phyloP scores from a whole-genome alignment of 768 basidiomycete genomes.

The Mycena epipterygia region DNA sequence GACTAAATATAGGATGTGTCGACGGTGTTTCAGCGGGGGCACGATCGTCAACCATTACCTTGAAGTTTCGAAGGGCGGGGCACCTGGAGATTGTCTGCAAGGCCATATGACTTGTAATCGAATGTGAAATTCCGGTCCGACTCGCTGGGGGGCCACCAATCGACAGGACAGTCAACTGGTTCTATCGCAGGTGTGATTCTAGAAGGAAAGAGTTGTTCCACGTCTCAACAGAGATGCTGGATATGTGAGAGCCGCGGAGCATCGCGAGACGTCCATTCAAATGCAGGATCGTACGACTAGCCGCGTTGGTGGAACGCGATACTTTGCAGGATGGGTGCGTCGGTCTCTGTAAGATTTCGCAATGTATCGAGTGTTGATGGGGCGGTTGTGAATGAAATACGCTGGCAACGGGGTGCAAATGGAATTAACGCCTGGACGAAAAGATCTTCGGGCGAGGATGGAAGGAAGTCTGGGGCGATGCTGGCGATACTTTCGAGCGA shows the following conservation, averaged over 20 bases:
- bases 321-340: neutral
- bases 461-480: neutral
- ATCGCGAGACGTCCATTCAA: neutral
- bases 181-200: neutral
- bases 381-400: neutral
- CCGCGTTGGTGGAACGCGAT: neutral
- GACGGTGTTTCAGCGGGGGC: no score
- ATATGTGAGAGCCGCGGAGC: neutral
- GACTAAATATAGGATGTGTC: no score
- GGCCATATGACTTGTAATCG: neutral
- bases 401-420: conserved; percentile 7
- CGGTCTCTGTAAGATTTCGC: neutral
- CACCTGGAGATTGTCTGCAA: neutral
- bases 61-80: no score
- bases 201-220: neutral
- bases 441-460: neutral
- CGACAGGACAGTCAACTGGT: neutral
- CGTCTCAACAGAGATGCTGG: neutral
- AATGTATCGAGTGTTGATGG: neutral
- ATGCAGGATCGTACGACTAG: neutral
- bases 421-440: neutral
- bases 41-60: no score
- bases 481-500: neutral
- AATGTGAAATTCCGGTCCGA: neutral
- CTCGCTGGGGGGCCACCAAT: neutral